A percentile compares a stretch with the other conserved stretches of the same genome.
Evolutionary conservation across 257 asterid species (phyloP).

Genomic region (Capsicum chinense): DNA sequence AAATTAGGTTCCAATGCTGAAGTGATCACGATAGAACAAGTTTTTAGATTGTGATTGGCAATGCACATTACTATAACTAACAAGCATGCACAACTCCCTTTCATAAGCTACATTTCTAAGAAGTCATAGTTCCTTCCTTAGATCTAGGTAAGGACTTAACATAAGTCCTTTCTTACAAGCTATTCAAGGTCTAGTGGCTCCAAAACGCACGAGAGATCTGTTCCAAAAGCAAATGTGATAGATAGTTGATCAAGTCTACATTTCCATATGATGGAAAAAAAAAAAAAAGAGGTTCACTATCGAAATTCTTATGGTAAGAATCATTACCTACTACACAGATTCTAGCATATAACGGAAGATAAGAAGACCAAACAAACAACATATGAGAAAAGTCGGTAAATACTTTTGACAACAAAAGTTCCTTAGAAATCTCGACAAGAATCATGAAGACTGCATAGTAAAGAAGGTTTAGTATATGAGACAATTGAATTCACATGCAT

Average conservation of each 20-base stretch:
- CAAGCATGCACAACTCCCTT: not conserved
- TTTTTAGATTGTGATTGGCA: not conserved
- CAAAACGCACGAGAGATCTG: not conserved
- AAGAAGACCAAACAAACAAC: not conserved
- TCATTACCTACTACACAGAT: not conserved
- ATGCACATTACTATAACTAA: conserved; percentile 13
- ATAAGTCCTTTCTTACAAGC: not conserved
- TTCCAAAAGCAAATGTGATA: not conserved
- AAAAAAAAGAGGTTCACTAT: not conserved
- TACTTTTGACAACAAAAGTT: conserved; percentile 2
- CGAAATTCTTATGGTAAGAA: conserved; percentile 1
- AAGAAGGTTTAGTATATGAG: not conserved
- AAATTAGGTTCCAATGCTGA: not conserved
- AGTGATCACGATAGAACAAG: not conserved
- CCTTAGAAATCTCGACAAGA: not conserved
- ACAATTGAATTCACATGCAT: not conserved
- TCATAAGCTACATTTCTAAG: not conserved
- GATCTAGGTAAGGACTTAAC: not conserved
- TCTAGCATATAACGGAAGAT: not conserved
- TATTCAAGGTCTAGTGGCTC: not conserved
- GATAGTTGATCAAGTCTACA: not conserved
- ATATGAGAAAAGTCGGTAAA: not conserved
- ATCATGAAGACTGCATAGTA: not conserved
- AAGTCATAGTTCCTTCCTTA: not conserved
- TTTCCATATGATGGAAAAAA: not conserved